Conservation (phyloP, 345 rosid genomes). For the Excoecaria agallocha region DNA sequence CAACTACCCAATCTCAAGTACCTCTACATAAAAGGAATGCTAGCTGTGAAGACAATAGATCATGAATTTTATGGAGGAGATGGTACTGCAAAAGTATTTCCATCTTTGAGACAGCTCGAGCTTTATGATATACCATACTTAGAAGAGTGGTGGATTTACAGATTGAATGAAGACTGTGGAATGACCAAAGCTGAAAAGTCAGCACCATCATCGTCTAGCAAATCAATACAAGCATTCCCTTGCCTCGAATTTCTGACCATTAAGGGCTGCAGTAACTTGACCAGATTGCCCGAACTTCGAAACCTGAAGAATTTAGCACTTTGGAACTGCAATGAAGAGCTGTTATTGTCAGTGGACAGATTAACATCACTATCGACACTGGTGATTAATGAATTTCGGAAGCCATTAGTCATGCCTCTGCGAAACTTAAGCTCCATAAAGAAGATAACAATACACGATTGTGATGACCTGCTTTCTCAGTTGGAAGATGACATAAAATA, state of each 20-base stretch:
- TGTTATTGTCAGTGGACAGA: conserved; percentile 9
- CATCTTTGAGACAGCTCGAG: conserved; percentile 25
- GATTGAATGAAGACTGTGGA: neutral
- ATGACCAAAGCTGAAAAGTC: neutral
- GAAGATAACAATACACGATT: conserved; percentile 19
- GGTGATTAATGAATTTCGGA: conserved; percentile 15
- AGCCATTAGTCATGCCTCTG: neutral
- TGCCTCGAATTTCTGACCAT: conserved; percentile 22
- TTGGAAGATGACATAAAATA: neutral
- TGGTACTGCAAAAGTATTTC: conserved; percentile 15
- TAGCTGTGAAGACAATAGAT: conserved; percentile 11
- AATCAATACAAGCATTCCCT: conserved; percentile 18
- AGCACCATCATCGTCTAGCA: neutral
- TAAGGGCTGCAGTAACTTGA: conserved; percentile 20
- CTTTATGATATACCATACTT: conserved; percentile 25
- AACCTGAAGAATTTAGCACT: conserved; percentile 25
- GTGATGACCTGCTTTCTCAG: conserved; percentile 13
- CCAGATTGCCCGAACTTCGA: conserved; percentile 17
- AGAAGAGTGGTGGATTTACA: conserved; percentile 12
- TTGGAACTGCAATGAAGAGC: conserved; percentile 23
- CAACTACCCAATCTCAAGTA: conserved; percentile 22
- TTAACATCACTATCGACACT: conserved; percentile 16
- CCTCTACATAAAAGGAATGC: conserved; percentile 20
- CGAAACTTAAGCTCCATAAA: neutral
- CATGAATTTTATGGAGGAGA: conserved; percentile 23